A percentile compares a stretch with the other conserved stretches of the same genome.
These are phyloP conservation scores for Plantago coronopus DNA, from an alignment of 305 asterid species.

Conservation along the genomic window DNA sequence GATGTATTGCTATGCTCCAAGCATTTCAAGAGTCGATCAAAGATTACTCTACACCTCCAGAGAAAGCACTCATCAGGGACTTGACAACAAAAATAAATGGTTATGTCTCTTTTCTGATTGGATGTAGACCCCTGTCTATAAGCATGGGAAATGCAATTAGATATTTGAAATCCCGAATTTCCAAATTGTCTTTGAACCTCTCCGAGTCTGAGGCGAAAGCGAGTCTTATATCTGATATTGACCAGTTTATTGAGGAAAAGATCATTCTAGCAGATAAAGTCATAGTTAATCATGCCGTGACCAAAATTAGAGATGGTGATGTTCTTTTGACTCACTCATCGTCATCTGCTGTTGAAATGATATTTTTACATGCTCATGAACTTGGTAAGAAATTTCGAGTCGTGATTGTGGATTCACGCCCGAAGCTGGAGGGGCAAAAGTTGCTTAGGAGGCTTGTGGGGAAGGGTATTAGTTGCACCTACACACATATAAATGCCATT, in stretches of 20 bases:
- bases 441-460: conserved; percentile 82
- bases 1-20: conserved; percentile 93
- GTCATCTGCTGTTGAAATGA: conserved; percentile 93
- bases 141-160: conserved; percentile 91
- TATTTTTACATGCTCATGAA: conserved; percentile 83
- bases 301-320: conserved; percentile 87
- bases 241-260: conserved; percentile 61
- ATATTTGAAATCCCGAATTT: conserved; percentile 66
- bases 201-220: conserved; percentile 80
- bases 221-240: conserved; percentile 55
- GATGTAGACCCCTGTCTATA: conserved; percentile 86
- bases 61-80: conserved; percentile 71
- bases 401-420: conserved; percentile 89
- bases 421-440: conserved; percentile 81
- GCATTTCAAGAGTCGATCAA: conserved; percentile 72
- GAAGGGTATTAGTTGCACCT: conserved; percentile 81
- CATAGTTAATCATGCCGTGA: conserved; percentile 87
- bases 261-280: conserved; percentile 79
- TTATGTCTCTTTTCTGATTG: conserved; percentile 64
- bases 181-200: conserved; percentile 52
- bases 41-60: conserved; percentile 77
- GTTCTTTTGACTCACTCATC: conserved; percentile 91
- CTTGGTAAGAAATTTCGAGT: conserved; percentile 84
- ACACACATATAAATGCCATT: conserved; percentile 88
- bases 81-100: conserved; percentile 64